phyloP scores from a whole-genome alignment of 2,329 filamentous ascomycete species.

The Scleromitrula shiraiana region DNA sequence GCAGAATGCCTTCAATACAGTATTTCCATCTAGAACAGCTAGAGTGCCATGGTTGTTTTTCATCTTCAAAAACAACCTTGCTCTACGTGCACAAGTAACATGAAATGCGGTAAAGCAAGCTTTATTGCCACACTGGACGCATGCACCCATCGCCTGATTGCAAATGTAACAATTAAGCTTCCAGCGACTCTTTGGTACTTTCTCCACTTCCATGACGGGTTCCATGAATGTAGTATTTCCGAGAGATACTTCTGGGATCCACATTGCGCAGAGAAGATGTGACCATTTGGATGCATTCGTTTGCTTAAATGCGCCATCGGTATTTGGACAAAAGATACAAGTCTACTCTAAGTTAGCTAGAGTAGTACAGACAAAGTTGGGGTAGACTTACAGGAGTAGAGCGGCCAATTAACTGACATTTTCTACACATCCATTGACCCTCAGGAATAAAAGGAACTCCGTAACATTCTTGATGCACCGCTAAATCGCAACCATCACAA shows the following conservation, averaged over 20 bases:
- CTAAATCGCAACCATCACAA: constrained; percentile 94
- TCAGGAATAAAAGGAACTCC: constrained; percentile 98
- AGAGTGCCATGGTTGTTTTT: constrained; percentile 79
- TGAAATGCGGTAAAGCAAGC: constrained; percentile 96
- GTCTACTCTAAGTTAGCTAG: constrained; percentile 43
- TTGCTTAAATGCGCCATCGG: constrained; percentile 96
- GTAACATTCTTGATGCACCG: constrained; percentile 98
- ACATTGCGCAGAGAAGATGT: constrained; percentile 92
- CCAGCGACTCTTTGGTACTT: constrained; percentile 92
- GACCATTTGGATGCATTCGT: constrained; percentile 96
- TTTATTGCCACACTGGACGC: constrained; percentile 97
- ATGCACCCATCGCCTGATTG: constrained; percentile 94
- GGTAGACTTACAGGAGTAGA: constrained; percentile 65
- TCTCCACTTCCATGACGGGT: constrained; percentile 94
- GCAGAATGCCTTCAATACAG: constrained; percentile 87
- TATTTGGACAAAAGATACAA: constrained; percentile 97
- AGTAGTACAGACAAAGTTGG: neutral
- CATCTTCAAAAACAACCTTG: constrained; percentile 89
- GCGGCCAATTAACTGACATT: constrained; percentile 90
- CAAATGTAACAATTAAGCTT: constrained; percentile 94
- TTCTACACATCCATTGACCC: constrained; percentile 95
- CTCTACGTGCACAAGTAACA: constrained; percentile 86
- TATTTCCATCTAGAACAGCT: constrained; percentile 69
- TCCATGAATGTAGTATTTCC: constrained; percentile 98
- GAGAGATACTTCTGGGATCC: constrained; percentile 94